Conservation (phyloP, 768 basidiomycete genomes). For the Tubosaeta sp. region DNA sequence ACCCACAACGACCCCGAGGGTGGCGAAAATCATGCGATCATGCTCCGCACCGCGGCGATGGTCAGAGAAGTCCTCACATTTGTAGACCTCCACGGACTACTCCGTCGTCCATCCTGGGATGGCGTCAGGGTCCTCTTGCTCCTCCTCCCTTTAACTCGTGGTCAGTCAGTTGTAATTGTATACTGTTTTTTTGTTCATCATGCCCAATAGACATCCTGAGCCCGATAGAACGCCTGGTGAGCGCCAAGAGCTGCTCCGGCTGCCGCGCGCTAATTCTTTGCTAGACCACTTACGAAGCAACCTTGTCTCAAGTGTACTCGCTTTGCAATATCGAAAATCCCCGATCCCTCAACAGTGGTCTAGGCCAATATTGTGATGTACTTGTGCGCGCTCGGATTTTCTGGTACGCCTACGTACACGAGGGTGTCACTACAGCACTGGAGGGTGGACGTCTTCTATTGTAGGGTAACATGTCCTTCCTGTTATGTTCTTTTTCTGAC, state of each 20-base stretch:
- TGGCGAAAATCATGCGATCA: conserved; percentile 37
- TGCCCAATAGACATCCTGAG: conserved; percentile 23
- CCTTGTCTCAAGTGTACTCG: conserved; percentile 75
- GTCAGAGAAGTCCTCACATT: conserved; percentile 72
- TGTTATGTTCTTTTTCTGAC: conserved; percentile 1
- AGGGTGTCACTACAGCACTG: conserved; percentile 78
- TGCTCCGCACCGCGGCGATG: conserved; percentile 62
- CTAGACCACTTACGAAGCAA: conserved; percentile 72
- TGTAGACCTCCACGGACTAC: conserved; percentile 73
- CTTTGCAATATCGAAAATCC: conserved; percentile 56
- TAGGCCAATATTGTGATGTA: conserved; percentile 53
- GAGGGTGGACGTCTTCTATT: conserved; percentile 80
- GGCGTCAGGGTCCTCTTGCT: conserved; percentile 78
- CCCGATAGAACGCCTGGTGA: conserved; percentile 23
- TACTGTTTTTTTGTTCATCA: conserved; percentile 6
- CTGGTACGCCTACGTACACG: conserved; percentile 86
- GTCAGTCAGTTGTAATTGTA: conserved; percentile 37
- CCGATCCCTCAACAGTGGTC: conserved; percentile 45
- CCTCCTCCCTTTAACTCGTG: conserved; percentile 78
- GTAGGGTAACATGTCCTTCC: conserved; percentile 40
- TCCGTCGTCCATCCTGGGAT: conserved; percentile 83
- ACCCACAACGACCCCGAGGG: conserved; percentile 11
- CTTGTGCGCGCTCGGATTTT: conserved; percentile 74
- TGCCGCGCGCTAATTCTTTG: conserved; percentile 7
- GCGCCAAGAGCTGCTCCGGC: not conserved